Evolutionary conservation across 805 yeast genomes (phyloP), one percentile per base, ranked within the genome.

Genomic region (Barnettozyma vustinii): DNA sequence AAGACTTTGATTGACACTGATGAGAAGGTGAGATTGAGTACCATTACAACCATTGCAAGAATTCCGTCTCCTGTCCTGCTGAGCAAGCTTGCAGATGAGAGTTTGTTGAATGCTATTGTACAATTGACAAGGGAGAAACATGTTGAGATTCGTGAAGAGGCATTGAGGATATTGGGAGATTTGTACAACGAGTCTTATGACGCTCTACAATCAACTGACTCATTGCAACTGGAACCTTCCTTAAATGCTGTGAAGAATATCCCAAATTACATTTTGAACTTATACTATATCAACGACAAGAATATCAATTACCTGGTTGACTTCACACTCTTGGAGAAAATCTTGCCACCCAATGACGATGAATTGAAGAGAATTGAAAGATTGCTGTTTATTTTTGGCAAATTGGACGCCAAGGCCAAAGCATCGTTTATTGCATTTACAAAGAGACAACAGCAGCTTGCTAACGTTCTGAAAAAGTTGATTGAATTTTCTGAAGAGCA

Each of bases 1-100:
- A 84, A 84, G 56, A 81, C 91, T 33, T 69, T 90, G 23, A 72
- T 85, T 36, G 97, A 90, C 66, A 69, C 82, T 0, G 89, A 87
- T 57, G 92, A 84, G 50, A 75, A 71, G 36, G 95, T 88, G 2
- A 74, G 97, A 55, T 68, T 79, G 32, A 65, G 74, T 1, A 79
- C 94, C 0, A 80, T 87, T 50, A 62, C 65, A 40, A 71, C 81
- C 0, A 61, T 87, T 15, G 64, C 74, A 8, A 59, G 69, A 26
- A 62, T 87, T 2, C 72, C 80, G 0, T 65, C 77, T 8, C 62
- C 68, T 7, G 56, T 70, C 1, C 72, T 87, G 45, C 66, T 81
- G 46, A 63, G 65, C 15, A 77, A 73, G 42, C 60, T 85, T 10
- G 72, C 75, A 41, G 74, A 69, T 44, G 65, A 68, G 20, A 59